phyloP scores from a whole-genome alignment of 1,284 basidiomycete genomes.

The Stereum hirsutum region DNA sequence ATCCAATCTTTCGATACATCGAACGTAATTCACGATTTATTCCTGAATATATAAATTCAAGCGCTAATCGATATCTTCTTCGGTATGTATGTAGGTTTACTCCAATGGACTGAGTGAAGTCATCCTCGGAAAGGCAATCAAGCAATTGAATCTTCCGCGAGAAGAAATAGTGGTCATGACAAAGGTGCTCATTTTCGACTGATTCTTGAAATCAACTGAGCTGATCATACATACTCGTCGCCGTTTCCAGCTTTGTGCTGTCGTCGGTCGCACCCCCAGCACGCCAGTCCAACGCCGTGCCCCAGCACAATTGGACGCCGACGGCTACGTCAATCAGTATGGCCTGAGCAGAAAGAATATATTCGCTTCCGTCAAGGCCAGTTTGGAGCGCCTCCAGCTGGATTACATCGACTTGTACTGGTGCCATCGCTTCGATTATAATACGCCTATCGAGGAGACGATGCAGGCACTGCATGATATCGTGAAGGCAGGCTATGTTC shows the following conservation, averaged over 20 bases:
- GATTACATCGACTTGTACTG: conserved; percentile 1
- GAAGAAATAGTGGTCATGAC: conserved; percentile 8
- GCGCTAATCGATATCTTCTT: no score
- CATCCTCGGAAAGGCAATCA: conserved; percentile 8
- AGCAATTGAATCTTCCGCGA: conserved; percentile 5
- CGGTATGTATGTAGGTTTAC: conserved; percentile 1
- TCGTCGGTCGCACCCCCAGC: background rate
- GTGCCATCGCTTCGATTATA: conserved; percentile 1
- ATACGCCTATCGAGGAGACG: conserved; percentile 4
- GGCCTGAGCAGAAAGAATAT: conserved; percentile 4
- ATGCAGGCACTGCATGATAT: conserved; percentile 10
- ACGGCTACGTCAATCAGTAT: conserved; percentile 1
- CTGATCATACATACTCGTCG: background rate
- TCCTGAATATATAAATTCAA: no score
- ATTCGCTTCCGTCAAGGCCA: conserved; percentile 2
- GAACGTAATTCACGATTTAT: conserved; percentile 32
- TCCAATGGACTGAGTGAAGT: conserved; percentile 3
- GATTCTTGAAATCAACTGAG: background rate
- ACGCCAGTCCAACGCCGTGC: conserved; percentile 6
- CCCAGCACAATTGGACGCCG: conserved; percentile 8
- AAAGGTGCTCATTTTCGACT: conserved; percentile 2
- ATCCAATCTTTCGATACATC: conserved; percentile 68
- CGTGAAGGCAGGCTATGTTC: conserved; percentile 6
- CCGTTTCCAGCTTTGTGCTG: background rate
- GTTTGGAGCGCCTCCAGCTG: conserved; percentile 1